Evolutionary conservation across 148 eudicot genomes (phyloP), one percentile per base, ranked within the genome.

Genomic region (Persicaria tinctoria): DNA sequence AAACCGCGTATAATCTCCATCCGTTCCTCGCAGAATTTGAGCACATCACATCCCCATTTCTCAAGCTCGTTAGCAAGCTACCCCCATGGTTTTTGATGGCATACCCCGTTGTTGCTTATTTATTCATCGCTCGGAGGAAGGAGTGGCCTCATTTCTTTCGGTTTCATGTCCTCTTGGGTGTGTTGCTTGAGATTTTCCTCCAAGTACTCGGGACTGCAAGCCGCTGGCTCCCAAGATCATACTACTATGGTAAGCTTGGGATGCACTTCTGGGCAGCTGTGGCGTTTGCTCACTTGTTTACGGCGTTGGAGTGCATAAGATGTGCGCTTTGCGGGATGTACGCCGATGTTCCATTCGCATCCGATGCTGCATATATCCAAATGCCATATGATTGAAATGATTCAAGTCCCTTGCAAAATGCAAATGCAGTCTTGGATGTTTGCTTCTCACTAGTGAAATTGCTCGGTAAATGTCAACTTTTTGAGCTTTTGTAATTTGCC

Each of bases 71-170:
- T 55, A 82, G 86, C 51, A 79, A 76, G 51, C 79, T 93, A 17
- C 98, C 98, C 1, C 79, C 74, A 46, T 84, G 93, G 87, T 84
- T 89, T 72, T 69, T 84, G 4, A 84, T 88, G 69, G 84, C 84
- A 0, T 89, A 91, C 70, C 80, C 85, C 50, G 70, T 88, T 20
- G 78, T 84, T 9, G 87, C 86, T 20, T 93, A 87, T 77, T 86
- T 91, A 17, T 85, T 84, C 57, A 73, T 93, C 0, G 97, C 91
- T 50, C 86, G 93, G 82, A 78, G 85, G 70, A 87, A 91, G 78
- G 89, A 86, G 64, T 88, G 89, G 91, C 98, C 98, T 5, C 92
- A 89, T 79, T 93, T 93, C 78, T 86, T 91, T 11, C 81, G 97
- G 75, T 88, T 88, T 74, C 94, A 93, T 77, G 94, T 89, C 63